Conservation (phyloP, 2,329 filamentous ascomycete species). For the Penicillium sp. region DNA sequence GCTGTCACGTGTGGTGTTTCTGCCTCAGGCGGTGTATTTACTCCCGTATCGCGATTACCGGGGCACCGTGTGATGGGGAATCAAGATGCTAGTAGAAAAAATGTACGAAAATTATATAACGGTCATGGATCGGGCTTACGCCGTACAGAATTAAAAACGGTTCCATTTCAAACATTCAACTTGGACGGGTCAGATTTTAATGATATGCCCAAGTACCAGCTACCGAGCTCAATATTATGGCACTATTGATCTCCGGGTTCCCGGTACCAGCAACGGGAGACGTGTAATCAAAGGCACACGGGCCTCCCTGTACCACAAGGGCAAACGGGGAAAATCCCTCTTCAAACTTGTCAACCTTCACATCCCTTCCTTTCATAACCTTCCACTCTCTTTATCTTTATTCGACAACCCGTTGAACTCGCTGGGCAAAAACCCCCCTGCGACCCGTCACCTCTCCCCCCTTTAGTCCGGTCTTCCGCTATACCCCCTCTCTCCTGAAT, state of each 20-base stretch:
- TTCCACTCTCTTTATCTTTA: slow-evolving; percentile 15
- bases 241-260: slow-evolving; percentile 1
- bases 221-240: slow-evolving; percentile 5
- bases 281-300: slow-evolving; percentile 6
- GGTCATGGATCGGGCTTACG: neutral
- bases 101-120: neutral
- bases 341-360: slow-evolving; percentile 17
- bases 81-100: neutral
- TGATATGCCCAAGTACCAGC: neutral
- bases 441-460: slow-evolving; percentile 6
- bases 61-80: neutral
- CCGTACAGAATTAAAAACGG: neutral
- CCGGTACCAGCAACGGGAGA: neutral
- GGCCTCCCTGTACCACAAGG: slow-evolving; percentile 4
- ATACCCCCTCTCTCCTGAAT: neutral
- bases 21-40: slow-evolving; percentile 6
- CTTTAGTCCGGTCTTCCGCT: neutral
- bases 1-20: slow-evolving; percentile 28
- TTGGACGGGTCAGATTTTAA: slow-evolving; percentile 4
- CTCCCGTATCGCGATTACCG: neutral
- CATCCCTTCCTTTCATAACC: slow-evolving; percentile 15
- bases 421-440: slow-evolving; percentile 5
- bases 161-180: neutral
- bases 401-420: slow-evolving; percentile 10
- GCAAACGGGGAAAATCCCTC: slow-evolving; percentile 18